Evolutionary conservation across 1,284 basidiomycete species (phyloP), one percentile per base, ranked within the genome.

Genomic region (Trichosporon coremiiforme): DNA sequence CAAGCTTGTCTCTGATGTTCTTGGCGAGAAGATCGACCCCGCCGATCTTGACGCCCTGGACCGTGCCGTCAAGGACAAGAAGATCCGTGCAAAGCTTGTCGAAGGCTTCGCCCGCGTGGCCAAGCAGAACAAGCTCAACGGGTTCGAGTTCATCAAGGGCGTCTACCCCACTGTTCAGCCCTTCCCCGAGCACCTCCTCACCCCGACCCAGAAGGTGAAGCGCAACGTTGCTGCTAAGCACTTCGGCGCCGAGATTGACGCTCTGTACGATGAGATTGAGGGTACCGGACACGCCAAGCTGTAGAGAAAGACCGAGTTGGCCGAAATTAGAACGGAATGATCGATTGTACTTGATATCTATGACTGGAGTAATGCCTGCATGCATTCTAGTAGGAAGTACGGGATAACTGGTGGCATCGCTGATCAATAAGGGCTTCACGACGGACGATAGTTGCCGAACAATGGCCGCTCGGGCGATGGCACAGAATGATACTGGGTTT

Each of bases 71-170:
- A 84, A 86, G 68, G 90, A 96, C 79, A 85, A 87, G 29, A 86
- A 86, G 72, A 87, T 99, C 68, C 83, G 87, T 60, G 80, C 87
- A 36, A 88, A 88, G 20, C 85, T 94, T n/a, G 79, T 93, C 72
- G 80, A 81, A 29, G 80, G 86, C 41, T 83, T 95, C 36, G 88
- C 85, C 62, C 86, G 86, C 76, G 87, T 89, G 72, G 91, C 88
- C 8, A 87, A 86, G 82, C 87, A 87, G 78, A 87, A 87, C 77
- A 87, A 85, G 64, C 85, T 96, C 74, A 90, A 91, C 81, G 93
- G 93, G 50, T 95, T 94, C 75, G 94, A 95, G 85, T 87, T 83
- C 72, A 85, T 94, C 82, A 94, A 91, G 82, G 89, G 90, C 55
- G 86, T 95, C 65, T 88, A 93, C 80, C 78, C 95, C 36, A 89